Conservation (phyloP, 768 basidiomycete species). For the Xerocomellus intermedius region DNA sequence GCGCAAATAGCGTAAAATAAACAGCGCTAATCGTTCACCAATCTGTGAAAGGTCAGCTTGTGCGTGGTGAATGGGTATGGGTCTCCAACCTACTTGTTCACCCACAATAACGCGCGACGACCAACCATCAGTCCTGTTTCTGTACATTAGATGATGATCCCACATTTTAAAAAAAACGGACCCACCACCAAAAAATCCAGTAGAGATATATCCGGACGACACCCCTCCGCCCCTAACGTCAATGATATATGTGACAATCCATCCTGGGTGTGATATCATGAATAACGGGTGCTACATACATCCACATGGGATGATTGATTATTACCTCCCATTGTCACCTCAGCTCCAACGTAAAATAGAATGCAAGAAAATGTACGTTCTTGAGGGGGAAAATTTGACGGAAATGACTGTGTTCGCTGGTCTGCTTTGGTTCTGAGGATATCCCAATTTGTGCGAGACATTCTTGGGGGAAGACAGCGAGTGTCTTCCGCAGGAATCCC, state of each 20-base stretch:
- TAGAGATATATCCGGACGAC: constrained; percentile 46
- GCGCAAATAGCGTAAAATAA: constrained; percentile 33
- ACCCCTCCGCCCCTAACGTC: constrained; percentile 43
- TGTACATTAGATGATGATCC: not conserved
- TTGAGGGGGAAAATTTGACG: constrained; percentile 44
- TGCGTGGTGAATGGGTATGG: too few relatives aligned
- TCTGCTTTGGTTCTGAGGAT: constrained; percentile 19
- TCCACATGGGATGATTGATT: not conserved
- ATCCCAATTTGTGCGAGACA: constrained; percentile 38
- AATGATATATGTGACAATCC: constrained; percentile 63
- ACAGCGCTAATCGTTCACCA: constrained; percentile 31
- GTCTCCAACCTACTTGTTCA: constrained; percentile 26
- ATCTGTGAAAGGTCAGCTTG: constrained; percentile 20
- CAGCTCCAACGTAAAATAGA: constrained; percentile 49
- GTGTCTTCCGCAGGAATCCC: not conserved
- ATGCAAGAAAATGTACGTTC: constrained; percentile 46
- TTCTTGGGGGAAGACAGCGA: constrained; percentile 25
- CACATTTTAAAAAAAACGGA: not conserved
- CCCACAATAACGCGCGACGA: constrained; percentile 29
- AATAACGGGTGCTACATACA: not conserved
- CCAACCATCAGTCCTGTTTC: constrained; percentile 28
- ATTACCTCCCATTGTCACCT: constrained; percentile 49
- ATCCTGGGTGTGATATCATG: constrained; percentile 38
- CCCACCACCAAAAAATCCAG: constrained; percentile 37
- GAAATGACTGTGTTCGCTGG: constrained; percentile 38